Evolutionary conservation across 352 stramenopile species (phyloP).

Genomic region (Globisporangium orthogonon): DNA sequence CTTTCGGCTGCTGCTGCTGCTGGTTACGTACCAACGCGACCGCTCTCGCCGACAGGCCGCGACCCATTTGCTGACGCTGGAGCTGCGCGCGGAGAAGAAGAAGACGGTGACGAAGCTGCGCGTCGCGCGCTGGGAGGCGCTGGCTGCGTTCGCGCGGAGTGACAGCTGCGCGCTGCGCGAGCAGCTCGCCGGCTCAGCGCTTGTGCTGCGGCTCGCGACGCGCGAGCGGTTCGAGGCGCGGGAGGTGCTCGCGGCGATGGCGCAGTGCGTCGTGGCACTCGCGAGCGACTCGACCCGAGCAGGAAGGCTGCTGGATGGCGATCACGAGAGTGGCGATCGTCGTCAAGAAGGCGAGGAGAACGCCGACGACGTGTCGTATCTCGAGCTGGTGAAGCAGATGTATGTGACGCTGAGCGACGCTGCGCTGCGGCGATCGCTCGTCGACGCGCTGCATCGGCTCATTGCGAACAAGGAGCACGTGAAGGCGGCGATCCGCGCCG

Average conservation of each 20-base stretch:
- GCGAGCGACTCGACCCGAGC: neutral
- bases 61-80: slow-evolving; percentile 1
- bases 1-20: neutral
- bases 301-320: neutral
- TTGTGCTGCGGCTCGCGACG: neutral
- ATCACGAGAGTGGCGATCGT: neutral
- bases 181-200: neutral
- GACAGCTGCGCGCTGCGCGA: neutral
- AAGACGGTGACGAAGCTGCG: slow-evolving; percentile 14
- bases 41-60: neutral
- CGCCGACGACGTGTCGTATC: slow-evolving; percentile 8
- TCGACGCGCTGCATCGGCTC: slow-evolving; percentile 20
- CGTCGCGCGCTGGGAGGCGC: slow-evolving; percentile 11
- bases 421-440: slow-evolving; percentile 23
- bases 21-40: neutral
- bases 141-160: slow-evolving; percentile 9
- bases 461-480: slow-evolving; percentile 38
- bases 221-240: slow-evolving; percentile 27
- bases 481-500: slow-evolving; percentile 32
- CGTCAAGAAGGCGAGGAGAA: slow-evolving; percentile 1
- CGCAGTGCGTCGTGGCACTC: slow-evolving; percentile 28
- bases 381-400: slow-evolving; percentile 67
- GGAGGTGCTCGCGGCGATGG: slow-evolving; percentile 29
- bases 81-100: slow-evolving; percentile 10
- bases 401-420: slow-evolving; percentile 50